A percentile compares a stretch with the other conserved stretches of the same genome.
These are phyloP conservation scores for Fusarium keratoplasticum DNA, from an alignment of 2,329 filamentous ascomycete genomes.

Conservation along the genomic window DNA sequence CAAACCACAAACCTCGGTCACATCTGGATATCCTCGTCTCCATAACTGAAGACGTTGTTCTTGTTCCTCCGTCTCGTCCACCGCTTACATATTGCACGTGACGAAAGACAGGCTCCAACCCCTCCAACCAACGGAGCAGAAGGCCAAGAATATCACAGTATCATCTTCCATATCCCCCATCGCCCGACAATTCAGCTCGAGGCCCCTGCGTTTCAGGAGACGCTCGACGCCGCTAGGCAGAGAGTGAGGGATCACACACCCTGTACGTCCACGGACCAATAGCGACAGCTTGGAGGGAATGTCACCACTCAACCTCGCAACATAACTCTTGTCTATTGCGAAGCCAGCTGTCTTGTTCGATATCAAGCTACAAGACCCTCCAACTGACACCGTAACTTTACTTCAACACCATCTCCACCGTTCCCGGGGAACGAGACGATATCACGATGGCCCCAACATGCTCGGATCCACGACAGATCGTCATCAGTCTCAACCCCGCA, in stretches of 20 bases:
- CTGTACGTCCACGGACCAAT: constrained; percentile 8
- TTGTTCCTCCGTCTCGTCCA: neutral
- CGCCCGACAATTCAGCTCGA: neutral
- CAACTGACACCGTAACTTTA: neutral
- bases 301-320: constrained; percentile 6
- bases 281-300: constrained; percentile 1
- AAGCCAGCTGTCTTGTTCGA: constrained; percentile 3
- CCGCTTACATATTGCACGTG: constrained; percentile 20
- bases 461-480: constrained; percentile 65
- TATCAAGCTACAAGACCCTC: neutral
- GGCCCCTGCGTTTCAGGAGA: constrained; percentile 10
- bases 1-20: neutral
- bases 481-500: constrained; percentile 65
- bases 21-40: neutral
- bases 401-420: neutral
- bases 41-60: neutral
- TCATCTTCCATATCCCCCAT: constrained; percentile 8
- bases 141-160: neutral
- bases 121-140: constrained; percentile 3
- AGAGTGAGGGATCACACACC: constrained; percentile 8
- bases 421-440: neutral
- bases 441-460: constrained; percentile 64
- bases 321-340: constrained; percentile 10
- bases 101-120: constrained; percentile 6
- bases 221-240: constrained; percentile 11